Evolutionary conservation across 176 grass and related monocot genomes (phyloP), one percentile per base, ranked within the genome.

Genomic region (Carex kokanica): DNA sequence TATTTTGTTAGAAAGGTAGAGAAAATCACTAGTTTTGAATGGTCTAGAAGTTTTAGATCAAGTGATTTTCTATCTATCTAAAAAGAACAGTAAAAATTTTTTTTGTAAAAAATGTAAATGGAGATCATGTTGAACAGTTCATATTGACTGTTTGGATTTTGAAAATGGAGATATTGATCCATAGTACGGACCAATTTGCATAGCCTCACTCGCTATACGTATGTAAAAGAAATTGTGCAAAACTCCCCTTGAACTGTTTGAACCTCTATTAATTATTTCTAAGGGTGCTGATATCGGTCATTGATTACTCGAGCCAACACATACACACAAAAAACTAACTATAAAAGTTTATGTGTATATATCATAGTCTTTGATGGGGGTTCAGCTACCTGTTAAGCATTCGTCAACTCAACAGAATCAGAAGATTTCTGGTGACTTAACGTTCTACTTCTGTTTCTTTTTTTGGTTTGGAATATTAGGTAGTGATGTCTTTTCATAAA

Each of bases 401-500:
- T 78, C 14, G 3, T 24, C 20, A 73, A 13, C 8, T 49, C 18
- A 73, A 21, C 13, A 45, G 8, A 6, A 21, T 72, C 10, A 73
- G 40, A 73, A 73, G 41, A 47, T 73, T 73, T 45, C 27, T 74
- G 2, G 56, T 56, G 34, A 49, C 62, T 23, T 74, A n/a, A 11
- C 9, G 1, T 60, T 57, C 23, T 36, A 18, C 14, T 4, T 49
- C 10, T 49, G 0, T 25, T 84, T 24, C 9, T 78, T 2, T 6
- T 41, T 64, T 31, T 73, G 40, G 69, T 73, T 5, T 25, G n/a
- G 31, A 83, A 54, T 86, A 17, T 79, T 83, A 98, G 95, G 95
- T 94, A 53, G 92, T 98, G 83, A 98, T 98, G 90, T 98, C 95
- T 0, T 98, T 98, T 89, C 95, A 98, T 79, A 93, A 94, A 27